A percentile compares a stretch with the other conserved stretches of the same genome.
Evolutionary conservation across 768 basidiomycete species (phyloP).

Genomic region (Boletus vinaceobasis): DNA sequence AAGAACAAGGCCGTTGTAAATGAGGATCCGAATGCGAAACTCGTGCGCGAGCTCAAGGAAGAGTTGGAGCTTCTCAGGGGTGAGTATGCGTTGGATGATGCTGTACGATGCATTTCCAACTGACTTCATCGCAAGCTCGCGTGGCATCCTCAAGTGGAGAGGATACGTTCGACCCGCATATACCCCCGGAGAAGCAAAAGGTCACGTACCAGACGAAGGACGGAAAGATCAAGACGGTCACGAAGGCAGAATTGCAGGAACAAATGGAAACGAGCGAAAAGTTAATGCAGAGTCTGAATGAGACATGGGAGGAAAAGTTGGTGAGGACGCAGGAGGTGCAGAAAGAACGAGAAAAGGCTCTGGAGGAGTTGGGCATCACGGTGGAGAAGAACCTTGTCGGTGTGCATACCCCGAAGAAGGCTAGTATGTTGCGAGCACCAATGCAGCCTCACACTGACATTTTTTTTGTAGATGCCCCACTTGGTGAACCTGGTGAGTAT

Average conservation of each 20-base stretch:
- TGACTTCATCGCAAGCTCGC: slow-evolving; percentile 49
- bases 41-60: slow-evolving; percentile 98
- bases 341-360: slow-evolving; percentile 93
- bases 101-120: not conserved
- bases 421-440: slow-evolving; percentile 20
- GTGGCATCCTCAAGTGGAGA: slow-evolving; percentile 68
- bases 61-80: slow-evolving; percentile 91
- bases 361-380: slow-evolving; percentile 96
- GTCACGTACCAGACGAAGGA: slow-evolving; percentile 93
- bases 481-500: slow-evolving; percentile 83
- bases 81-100: slow-evolving; percentile 28
- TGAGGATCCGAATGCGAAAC: slow-evolving; percentile 98
- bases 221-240: slow-evolving; percentile 91
- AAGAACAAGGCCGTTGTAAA: slow-evolving; percentile 99
- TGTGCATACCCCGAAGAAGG: slow-evolving; percentile 97
- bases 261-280: slow-evolving; percentile 96
- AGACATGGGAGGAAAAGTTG: slow-evolving; percentile 97
- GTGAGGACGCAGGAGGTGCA: slow-evolving; percentile 89
- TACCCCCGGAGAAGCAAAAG: slow-evolving; percentile 92
- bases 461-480: slow-evolving; percentile 72
- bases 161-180: slow-evolving; percentile 78
- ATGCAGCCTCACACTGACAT: slow-evolving; percentile 10
- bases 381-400: slow-evolving; percentile 96
- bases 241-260: slow-evolving; percentile 96
- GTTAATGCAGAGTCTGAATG: slow-evolving; percentile 87